A percentile compares a stretch with the other conserved stretches of the same genome.
phyloP scores from a whole-genome alignment of 2,329 filamentous ascomycete genomes.

The Cyphellophora europaea region DNA sequence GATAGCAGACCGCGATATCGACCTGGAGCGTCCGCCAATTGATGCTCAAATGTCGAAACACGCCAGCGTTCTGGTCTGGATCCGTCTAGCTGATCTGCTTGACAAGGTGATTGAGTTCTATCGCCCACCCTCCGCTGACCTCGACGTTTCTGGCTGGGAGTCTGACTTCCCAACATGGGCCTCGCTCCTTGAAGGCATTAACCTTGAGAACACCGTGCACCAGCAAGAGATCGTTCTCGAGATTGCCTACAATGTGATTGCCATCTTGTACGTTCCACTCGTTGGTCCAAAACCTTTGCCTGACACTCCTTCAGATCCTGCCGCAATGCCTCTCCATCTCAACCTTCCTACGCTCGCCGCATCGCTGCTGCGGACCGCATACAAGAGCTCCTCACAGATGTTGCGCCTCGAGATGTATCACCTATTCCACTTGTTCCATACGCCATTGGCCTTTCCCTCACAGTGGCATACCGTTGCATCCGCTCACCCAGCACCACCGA shows the following conservation, averaged over 20 bases:
- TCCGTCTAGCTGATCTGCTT: constrained; percentile 28
- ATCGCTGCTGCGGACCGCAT: constrained; percentile 47
- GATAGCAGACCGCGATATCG: constrained; percentile 30
- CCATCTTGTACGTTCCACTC: constrained; percentile 34
- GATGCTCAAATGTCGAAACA: constrained; percentile 8
- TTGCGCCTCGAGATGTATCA: constrained; percentile 25
- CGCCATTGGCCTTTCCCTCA: constrained; percentile 44
- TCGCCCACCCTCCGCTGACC: constrained; percentile 23
- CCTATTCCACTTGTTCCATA: constrained; percentile 48
- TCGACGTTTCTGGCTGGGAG: constrained; percentile 27
- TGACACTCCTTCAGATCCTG: constrained; percentile 31
- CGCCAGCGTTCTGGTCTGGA: constrained; percentile 27
- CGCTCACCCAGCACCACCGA: constrained; percentile 40
- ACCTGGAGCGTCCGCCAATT: constrained; percentile 22
- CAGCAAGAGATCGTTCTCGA: constrained; percentile 32
- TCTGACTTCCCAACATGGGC: constrained; percentile 28
- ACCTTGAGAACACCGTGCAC: constrained; percentile 5
- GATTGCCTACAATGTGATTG: constrained; percentile 47
- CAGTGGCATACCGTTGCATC: constrained; percentile 48
- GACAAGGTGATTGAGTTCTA: constrained; percentile 31
- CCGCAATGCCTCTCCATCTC: constrained; percentile 40
- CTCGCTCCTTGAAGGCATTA: constrained; percentile 10
- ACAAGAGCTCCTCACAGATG: constrained; percentile 34
- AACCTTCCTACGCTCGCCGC: constrained; percentile 44
- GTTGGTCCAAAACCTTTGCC: neutral